phyloP scores from a whole-genome alignment of 192 early-diverging fungal species.

The Backusella circina region DNA sequence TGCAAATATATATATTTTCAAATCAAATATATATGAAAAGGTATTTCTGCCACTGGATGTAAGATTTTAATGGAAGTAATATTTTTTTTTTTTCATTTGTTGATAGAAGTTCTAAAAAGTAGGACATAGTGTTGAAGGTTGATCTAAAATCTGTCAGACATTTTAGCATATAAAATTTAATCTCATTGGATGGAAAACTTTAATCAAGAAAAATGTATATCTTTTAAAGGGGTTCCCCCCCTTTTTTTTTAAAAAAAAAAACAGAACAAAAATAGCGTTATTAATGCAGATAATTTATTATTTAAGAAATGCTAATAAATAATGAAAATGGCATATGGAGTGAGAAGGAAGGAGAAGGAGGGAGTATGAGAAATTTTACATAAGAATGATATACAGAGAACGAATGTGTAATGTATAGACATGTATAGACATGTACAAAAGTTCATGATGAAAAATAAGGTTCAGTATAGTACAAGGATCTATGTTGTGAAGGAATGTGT shows the following conservation, averaged over 20 bases:
- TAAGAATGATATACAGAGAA: neutral
- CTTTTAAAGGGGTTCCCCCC: neutral
- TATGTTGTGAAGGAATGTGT: neutral
- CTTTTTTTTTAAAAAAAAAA: too few relatives aligned
- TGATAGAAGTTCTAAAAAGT: too few relatives aligned
- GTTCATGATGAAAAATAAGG: neutral
- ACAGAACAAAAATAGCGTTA: neutral
- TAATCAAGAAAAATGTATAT: too few relatives aligned
- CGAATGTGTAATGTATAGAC: neutral
- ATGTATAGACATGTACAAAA: neutral
- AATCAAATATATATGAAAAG: too few relatives aligned
- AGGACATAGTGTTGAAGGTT: too few relatives aligned
- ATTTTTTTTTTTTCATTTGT: too few relatives aligned
- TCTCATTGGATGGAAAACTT: too few relatives aligned
- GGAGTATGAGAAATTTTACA: neutral
- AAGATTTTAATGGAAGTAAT: too few relatives aligned
- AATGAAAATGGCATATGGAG: neutral
- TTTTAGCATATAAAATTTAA: too few relatives aligned
- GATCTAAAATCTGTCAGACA: too few relatives aligned
- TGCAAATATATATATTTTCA: too few relatives aligned
- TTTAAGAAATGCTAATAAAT: neutral
- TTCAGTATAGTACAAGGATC: neutral
- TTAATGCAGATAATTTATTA: neutral
- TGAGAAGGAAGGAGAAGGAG: neutral
- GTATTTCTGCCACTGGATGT: too few relatives aligned